Conservation (phyloP, 192 early-diverging fungal genomes). For the Mortierella hygrophila region DNA sequence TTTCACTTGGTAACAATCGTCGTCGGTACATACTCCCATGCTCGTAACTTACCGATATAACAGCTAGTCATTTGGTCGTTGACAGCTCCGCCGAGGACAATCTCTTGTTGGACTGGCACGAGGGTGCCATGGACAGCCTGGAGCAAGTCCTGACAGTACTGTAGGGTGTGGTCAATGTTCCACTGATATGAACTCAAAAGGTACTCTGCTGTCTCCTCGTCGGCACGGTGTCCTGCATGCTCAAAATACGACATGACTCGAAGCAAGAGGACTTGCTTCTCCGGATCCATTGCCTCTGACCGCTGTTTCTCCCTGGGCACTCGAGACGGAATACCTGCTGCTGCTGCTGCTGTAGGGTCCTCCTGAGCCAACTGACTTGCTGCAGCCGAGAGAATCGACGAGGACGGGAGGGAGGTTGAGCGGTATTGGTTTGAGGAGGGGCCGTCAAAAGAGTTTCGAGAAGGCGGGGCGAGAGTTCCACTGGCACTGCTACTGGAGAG, state of each 20-base stretch:
- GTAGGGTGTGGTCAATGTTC: slow-evolving; percentile 48
- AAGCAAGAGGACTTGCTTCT: slow-evolving; percentile 46
- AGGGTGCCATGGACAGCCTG: slow-evolving; percentile 53
- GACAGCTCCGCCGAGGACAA: slow-evolving; percentile 62
- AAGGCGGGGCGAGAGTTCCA: slow-evolving; percentile 18
- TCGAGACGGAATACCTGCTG: not conserved
- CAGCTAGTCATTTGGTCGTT: slow-evolving; percentile 75
- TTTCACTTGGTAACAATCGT: not conserved
- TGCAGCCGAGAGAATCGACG: slow-evolving; percentile 25
- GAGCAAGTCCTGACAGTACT: slow-evolving; percentile 47
- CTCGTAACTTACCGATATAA: slow-evolving; percentile 68
- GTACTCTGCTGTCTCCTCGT: slow-evolving; percentile 50
- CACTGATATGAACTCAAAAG: slow-evolving; percentile 45
- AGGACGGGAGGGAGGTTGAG: slow-evolving; percentile 23
- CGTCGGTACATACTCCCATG: not conserved
- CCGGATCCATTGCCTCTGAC: slow-evolving; percentile 25
- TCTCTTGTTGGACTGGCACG: slow-evolving; percentile 34
- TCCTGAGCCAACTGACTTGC: not conserved
- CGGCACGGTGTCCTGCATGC: slow-evolving; percentile 50
- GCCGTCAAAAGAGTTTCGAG: slow-evolving; percentile 21
- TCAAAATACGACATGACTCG: slow-evolving; percentile 53
- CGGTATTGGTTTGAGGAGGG: slow-evolving; percentile 20
- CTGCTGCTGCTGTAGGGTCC: not conserved
- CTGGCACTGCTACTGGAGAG: slow-evolving; percentile 25
- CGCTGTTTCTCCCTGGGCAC: slow-evolving; percentile 11